A percentile compares a stretch with the other conserved stretches of the same genome.
phyloP scores from a whole-genome alignment of 2,329 filamentous ascomycete species.

The Fonsecaea monophora region DNA sequence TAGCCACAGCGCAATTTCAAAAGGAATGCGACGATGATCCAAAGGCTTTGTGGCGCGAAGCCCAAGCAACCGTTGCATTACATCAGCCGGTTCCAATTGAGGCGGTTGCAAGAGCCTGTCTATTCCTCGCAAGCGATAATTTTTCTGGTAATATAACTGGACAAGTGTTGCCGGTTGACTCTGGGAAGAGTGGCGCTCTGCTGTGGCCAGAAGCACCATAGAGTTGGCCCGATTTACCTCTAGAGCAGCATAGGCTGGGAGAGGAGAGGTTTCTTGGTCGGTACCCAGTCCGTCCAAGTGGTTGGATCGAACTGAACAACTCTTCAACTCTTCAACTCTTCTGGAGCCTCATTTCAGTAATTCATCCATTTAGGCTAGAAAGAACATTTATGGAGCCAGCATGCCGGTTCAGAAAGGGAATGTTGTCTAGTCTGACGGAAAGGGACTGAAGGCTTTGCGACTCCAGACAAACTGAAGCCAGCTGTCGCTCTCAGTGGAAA shows the following conservation, averaged over 20 bases:
- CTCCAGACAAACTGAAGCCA: background rate
- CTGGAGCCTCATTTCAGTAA: background rate
- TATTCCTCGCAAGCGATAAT: constrained; percentile 56
- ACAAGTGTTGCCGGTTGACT: constrained; percentile 55
- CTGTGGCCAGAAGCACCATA: constrained; percentile 43
- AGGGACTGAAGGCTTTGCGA: background rate
- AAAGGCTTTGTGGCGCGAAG: constrained; percentile 51
- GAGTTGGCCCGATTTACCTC: constrained; percentile 1
- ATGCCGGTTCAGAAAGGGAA: background rate
- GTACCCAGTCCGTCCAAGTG: background rate
- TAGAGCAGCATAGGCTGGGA: background rate
- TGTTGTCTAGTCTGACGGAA: background rate
- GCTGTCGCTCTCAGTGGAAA: background rate
- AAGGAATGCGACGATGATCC: constrained; percentile 51
- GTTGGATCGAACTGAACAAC: background rate
- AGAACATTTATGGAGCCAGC: background rate
- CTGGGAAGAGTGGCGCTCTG: constrained; percentile 54
- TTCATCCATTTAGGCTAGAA: constrained; percentile 4
- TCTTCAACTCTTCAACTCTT: background rate
- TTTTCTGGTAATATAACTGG: constrained; percentile 55
- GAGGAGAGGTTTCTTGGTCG: background rate
- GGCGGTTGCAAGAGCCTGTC: constrained; percentile 53
- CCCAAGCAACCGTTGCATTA: constrained; percentile 53
- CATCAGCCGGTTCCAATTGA: constrained; percentile 48
- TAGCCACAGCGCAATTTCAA: constrained; percentile 53